Evolutionary conservation across 2,329 filamentous ascomycete genomes (phyloP).

Genomic region (Claviceps sp.): DNA sequence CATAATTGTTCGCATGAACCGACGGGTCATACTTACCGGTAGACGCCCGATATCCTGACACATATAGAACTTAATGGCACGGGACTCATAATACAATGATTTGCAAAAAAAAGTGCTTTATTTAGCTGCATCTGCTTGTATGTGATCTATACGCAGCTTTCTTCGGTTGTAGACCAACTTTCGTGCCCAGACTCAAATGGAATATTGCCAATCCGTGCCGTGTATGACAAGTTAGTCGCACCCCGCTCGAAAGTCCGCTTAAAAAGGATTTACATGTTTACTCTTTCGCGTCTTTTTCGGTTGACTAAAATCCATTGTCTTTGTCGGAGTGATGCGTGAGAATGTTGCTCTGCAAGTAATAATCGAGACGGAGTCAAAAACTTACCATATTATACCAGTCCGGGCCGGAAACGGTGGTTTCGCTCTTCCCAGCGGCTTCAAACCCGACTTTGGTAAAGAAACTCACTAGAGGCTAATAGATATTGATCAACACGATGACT

Average conservation of each 20-base stretch:
- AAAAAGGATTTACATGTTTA: background rate
- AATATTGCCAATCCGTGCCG: background rate
- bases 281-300: background rate
- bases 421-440: conserved; percentile 51
- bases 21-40: background rate
- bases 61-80: background rate
- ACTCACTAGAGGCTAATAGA: conserved; percentile 43
- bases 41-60: background rate
- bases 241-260: background rate
- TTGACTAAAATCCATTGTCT: conserved; percentile 2
- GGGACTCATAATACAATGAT: background rate
- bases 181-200: background rate
- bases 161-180: background rate
- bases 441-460: conserved; percentile 75
- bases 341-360: background rate
- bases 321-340: background rate
- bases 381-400: conserved; percentile 73
- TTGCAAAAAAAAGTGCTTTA: background rate
- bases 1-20: background rate
- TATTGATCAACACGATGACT: background rate
- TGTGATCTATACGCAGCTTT: background rate
- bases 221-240: background rate
- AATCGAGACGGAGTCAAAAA: background rate
- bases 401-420: conserved; percentile 61
- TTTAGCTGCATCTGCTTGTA: background rate